These are phyloP conservation scores for Dianthus caryophyllus DNA, from an alignment of 148 eudicot genomes.

Conservation along the genomic window DNA sequence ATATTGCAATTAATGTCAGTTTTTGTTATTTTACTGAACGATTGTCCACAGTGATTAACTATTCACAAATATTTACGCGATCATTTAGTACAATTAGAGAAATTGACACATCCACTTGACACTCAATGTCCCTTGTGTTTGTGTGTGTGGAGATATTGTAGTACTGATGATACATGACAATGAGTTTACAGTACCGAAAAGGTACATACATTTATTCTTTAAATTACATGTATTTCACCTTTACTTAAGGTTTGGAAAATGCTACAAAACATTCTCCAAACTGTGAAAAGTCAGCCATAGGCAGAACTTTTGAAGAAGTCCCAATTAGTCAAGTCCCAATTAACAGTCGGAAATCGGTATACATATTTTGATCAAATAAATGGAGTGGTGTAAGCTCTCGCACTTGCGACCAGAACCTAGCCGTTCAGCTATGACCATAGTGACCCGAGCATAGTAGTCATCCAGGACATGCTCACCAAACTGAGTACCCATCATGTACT, in stretches of 20 bases:
- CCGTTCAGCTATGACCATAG: constrained; percentile 8
- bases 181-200: too few relatives aligned
- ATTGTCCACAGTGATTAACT: background rate
- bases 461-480: constrained; percentile 22
- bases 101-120: background rate
- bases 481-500: constrained; percentile 22
- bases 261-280: too few relatives aligned
- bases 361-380: constrained; percentile 15
- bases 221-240: constrained; percentile 2
- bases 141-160: background rate
- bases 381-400: constrained; percentile 21
- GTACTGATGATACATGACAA: too few relatives aligned
- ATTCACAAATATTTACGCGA: background rate
- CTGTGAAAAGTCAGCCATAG: background rate
- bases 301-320: background rate
- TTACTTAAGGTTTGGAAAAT: background rate
- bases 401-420: constrained; percentile 9
- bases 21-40: background rate
- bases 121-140: background rate
- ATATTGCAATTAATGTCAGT: background rate
- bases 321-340: background rate
- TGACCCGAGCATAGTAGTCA: constrained; percentile 15
- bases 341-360: too few relatives aligned
- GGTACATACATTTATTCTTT: background rate
- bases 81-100: background rate